These are phyloP conservation scores for Paraphoma chrysanthemicola DNA, from an alignment of 2,329 filamentous ascomycete species.

Conservation along the genomic window DNA sequence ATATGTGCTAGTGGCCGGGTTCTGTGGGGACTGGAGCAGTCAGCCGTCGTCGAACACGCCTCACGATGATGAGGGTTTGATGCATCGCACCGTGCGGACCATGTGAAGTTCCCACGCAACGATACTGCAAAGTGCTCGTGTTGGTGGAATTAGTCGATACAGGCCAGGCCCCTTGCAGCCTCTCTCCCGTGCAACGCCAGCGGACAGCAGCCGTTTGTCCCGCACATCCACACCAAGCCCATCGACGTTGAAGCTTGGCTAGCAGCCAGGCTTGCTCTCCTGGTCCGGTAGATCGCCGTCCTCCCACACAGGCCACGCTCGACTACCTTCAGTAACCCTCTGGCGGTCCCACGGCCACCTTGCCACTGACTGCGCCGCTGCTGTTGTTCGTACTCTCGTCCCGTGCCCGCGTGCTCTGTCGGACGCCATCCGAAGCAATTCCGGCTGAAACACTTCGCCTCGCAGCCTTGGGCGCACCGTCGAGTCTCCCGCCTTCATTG, in stretches of 20 bases:
- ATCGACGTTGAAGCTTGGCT: background rate
- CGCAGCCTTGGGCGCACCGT: conserved; percentile 21
- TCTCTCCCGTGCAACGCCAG: conserved; percentile 10
- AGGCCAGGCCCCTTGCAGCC: conserved; percentile 3
- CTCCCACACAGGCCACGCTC: background rate
- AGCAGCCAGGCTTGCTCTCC: background rate
- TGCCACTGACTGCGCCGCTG: background rate
- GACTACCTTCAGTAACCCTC: background rate
- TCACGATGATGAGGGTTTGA: background rate
- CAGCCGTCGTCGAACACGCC: background rate
- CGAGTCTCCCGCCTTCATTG: conserved; percentile 27
- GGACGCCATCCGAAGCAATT: background rate
- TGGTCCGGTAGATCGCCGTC: background rate
- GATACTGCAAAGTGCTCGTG: background rate
- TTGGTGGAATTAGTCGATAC: background rate
- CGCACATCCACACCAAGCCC: background rate
- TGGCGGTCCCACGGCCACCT: background rate
- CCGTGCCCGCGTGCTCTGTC: background rate
- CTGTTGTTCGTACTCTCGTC: background rate
- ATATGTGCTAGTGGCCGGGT: background rate
- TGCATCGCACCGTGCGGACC: background rate
- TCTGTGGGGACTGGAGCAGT: background rate
- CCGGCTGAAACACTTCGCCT: conserved; percentile 29
- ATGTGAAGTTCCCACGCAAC: no score
- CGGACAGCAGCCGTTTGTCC: conserved; percentile 5